Percentiles rank a stretch among this genome's conserved stretches.
Evolutionary conservation across 2,329 filamentous ascomycete genomes (phyloP).

Genomic region (Sphaerulina vaccinii): DNA sequence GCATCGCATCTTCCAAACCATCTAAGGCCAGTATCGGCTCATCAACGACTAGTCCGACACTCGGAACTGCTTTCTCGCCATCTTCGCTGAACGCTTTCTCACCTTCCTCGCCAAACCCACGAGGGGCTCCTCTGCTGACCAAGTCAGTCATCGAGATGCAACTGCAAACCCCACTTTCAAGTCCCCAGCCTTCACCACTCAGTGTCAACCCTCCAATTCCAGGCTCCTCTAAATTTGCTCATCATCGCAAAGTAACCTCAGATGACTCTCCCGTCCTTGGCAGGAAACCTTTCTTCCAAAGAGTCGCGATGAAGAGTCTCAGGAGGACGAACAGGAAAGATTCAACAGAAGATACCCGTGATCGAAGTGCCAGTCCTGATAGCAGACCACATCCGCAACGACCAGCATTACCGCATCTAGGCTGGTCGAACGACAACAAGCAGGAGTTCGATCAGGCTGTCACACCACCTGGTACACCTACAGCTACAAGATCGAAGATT

Average conservation of each 20-base stretch:
- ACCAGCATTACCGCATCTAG: conserved; percentile 16
- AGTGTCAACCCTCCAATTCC: background rate
- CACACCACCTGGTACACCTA: conserved; percentile 13
- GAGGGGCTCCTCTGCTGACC: conserved; percentile 24
- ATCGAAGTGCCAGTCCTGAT: conserved; percentile 9
- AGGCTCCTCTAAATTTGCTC: background rate
- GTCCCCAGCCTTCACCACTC: conserved; percentile 18
- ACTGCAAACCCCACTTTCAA: conserved; percentile 21
- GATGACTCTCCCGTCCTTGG: background rate
- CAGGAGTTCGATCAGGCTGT: conserved; percentile 26
- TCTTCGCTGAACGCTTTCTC: no score
- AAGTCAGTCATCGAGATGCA: conserved; percentile 26
- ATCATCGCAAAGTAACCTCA: background rate
- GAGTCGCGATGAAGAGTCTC: background rate
- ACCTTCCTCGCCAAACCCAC: no score
- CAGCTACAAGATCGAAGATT: background rate
- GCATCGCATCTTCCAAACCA: background rate
- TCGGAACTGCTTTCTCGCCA: background rate
- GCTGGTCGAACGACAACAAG: conserved; percentile 30
- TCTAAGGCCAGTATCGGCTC: background rate
- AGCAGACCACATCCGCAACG: background rate
- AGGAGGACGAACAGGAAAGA: background rate
- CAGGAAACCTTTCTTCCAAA: conserved; percentile 22
- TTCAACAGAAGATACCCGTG: background rate
- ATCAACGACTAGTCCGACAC: background rate